Conservation (phyloP, 2,329 filamentous ascomycete species). For the Coniella lustricola region DNA sequence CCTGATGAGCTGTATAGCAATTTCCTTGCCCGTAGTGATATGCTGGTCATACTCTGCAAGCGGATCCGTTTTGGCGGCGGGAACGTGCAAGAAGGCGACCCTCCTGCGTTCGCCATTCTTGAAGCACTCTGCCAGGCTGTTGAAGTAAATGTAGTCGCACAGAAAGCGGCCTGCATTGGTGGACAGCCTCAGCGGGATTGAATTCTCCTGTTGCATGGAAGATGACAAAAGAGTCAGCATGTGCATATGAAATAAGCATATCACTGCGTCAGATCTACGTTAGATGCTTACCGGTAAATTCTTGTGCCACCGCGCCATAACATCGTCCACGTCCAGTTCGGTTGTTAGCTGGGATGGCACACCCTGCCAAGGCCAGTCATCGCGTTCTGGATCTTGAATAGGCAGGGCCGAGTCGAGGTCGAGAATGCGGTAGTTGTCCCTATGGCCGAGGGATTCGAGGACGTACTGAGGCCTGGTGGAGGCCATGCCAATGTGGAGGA, state of each 20-base stretch:
- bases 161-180: conserved; percentile 66
- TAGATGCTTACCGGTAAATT: conserved; percentile 38
- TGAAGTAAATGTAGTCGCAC: conserved; percentile 74
- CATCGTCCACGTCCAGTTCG: conserved; percentile 50
- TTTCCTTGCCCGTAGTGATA: conserved; percentile 41
- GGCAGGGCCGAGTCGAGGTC: conserved; percentile 62
- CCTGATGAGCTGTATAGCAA: conserved; percentile 48
- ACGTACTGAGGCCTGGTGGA: conserved; percentile 56
- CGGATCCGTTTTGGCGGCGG: conserved; percentile 68
- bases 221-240: conserved; percentile 7
- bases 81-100: conserved; percentile 68
- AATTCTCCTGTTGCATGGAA: conserved; percentile 25
- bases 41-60: conserved; percentile 44
- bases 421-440: conserved; percentile 61
- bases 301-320: conserved; percentile 48
- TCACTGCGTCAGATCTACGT: not conserved
- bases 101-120: conserved; percentile 39
- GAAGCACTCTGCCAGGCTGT: conserved; percentile 53
- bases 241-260: not conserved
- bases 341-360: conserved; percentile 50
- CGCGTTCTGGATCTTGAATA: conserved; percentile 28
- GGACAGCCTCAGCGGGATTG: conserved; percentile 48
- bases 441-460: conserved; percentile 63
- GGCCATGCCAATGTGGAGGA: conserved; percentile 78
- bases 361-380: conserved; percentile 50